Conservation (phyloP, 768 basidiomycete genomes). For the Grammothele lineata region DNA sequence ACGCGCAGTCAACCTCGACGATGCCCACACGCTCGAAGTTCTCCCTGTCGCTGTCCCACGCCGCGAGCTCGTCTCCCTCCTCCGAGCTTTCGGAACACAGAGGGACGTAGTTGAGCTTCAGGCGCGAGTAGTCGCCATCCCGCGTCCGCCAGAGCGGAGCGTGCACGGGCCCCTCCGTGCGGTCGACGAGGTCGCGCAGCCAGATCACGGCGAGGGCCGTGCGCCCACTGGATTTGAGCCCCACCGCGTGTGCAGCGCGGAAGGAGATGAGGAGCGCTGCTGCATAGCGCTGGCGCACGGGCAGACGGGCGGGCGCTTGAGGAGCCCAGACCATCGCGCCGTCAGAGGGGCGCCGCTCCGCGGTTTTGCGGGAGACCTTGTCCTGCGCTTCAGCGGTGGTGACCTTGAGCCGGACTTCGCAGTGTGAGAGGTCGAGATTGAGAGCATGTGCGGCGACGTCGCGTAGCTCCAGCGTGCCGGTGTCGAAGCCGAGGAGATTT, state of each 20-base stretch:
- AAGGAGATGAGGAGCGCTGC: slow-evolving; percentile 42
- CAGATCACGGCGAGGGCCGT: slow-evolving; percentile 44
- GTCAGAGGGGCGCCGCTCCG: slow-evolving; percentile 25
- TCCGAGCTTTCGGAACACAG: too few species aligned
- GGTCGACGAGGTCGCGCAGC: slow-evolving; percentile 52
- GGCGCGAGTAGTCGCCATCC: slow-evolving; percentile 26
- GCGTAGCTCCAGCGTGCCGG: slow-evolving; percentile 57
- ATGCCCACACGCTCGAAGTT: slow-evolving; percentile 24
- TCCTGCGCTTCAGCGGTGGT: slow-evolving; percentile 38
- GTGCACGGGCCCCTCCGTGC: slow-evolving; percentile 40
- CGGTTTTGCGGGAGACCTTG: slow-evolving; percentile 34
- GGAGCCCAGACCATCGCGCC: slow-evolving; percentile 28
- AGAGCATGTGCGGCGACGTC: slow-evolving; percentile 28
- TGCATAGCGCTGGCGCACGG: slow-evolving; percentile 45
- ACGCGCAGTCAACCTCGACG: slow-evolving; percentile 22
- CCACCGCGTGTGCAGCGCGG: slow-evolving; percentile 32
- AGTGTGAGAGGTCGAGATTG: slow-evolving; percentile 33
- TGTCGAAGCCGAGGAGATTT: slow-evolving; percentile 62
- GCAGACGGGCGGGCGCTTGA: slow-evolving; percentile 39
- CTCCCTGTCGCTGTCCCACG: slow-evolving; percentile 26
- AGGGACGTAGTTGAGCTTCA: slow-evolving; percentile 30
- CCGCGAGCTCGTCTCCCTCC: slow-evolving; percentile 26
- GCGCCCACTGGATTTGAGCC: slow-evolving; percentile 23
- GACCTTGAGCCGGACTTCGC: slow-evolving; percentile 39
- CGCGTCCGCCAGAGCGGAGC: slow-evolving; percentile 35